Evolutionary conservation across 2,329 filamentous ascomycete genomes (phyloP).

Genomic region (Ciborinia camelliae): DNA sequence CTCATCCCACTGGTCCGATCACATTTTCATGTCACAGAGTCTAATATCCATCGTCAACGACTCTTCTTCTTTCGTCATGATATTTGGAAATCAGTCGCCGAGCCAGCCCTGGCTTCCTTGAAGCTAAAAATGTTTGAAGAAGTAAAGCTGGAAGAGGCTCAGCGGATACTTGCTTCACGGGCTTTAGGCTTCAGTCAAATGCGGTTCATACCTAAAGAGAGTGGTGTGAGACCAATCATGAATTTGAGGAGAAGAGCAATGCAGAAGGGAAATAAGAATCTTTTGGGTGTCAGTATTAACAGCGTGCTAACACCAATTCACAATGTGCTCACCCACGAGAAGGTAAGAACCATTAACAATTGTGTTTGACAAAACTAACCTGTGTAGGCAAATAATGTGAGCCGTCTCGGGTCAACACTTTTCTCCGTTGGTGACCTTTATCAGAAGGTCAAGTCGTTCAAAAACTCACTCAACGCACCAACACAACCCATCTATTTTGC

Average conservation of each 20-base stretch:
- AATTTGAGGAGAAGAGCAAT: constrained; percentile 70
- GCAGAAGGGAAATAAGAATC: constrained; percentile 50
- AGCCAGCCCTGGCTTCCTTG: constrained; percentile 66
- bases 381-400: constrained; percentile 47
- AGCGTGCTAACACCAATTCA: constrained; percentile 68
- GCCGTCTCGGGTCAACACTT: constrained; percentile 71
- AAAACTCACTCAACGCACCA: constrained; percentile 44
- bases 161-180: constrained; percentile 56
- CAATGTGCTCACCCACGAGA: constrained; percentile 75
- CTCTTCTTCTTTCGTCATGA: constrained; percentile 96
- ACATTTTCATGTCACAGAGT: constrained; percentile 95
- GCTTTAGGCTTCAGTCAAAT: constrained; percentile 74
- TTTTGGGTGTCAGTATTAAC: constrained; percentile 65
- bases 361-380: constrained; percentile 23
- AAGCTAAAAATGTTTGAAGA: constrained; percentile 77
- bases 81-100: constrained; percentile 74
- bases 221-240: constrained; percentile 76
- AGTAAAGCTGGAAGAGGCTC: constrained; percentile 56
- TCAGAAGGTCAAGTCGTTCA: constrained; percentile 67
- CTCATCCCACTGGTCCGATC: constrained; percentile 80
- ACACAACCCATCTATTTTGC: constrained; percentile 69
- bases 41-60: constrained; percentile 71
- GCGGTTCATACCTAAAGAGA: constrained; percentile 76
- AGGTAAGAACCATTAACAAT: constrained; percentile 45
- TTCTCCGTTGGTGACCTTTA: constrained; percentile 82